These are phyloP conservation scores for Corymbia maculata DNA, from an alignment of 345 rosid genomes.

Conservation along the genomic window DNA sequence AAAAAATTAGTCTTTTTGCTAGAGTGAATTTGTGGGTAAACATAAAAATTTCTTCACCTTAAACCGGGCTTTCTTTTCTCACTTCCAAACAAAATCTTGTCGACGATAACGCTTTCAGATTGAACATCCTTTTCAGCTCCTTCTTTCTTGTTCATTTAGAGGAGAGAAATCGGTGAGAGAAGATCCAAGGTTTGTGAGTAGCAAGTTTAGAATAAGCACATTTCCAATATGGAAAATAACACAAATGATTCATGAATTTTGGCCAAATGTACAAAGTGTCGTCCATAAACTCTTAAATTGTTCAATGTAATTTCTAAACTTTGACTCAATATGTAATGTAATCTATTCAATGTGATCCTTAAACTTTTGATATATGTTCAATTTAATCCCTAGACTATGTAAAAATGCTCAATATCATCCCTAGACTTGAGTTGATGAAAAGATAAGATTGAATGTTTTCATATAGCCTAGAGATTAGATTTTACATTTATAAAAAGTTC, in stretches of 20 bases:
- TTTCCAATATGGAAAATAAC: neutral
- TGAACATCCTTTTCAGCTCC: neutral
- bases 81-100: neutral
- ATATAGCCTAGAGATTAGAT: no score
- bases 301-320: fast-evolving
- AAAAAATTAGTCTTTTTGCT: no score
- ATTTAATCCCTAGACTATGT: no score
- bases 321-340: fast-evolving
- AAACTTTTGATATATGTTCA: no score
- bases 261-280: fast-evolving
- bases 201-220: neutral
- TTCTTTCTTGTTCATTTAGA: neutral
- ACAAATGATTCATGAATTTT: no score
- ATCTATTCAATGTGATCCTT: no score
- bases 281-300: fast-evolving
- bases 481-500: no score
- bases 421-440: fast-evolving
- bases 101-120: neutral
- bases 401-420: no score
- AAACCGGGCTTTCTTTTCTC: neutral
- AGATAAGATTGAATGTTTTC: no score
- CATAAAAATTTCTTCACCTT: neutral
- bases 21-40: neutral
- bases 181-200: fast-evolving
- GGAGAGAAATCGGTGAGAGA: fast-evolving